Evolutionary conservation across 176 grass and related monocot genomes (phyloP), one percentile per base, ranked within the genome.

Genomic region (Oryza rufipogon): DNA sequence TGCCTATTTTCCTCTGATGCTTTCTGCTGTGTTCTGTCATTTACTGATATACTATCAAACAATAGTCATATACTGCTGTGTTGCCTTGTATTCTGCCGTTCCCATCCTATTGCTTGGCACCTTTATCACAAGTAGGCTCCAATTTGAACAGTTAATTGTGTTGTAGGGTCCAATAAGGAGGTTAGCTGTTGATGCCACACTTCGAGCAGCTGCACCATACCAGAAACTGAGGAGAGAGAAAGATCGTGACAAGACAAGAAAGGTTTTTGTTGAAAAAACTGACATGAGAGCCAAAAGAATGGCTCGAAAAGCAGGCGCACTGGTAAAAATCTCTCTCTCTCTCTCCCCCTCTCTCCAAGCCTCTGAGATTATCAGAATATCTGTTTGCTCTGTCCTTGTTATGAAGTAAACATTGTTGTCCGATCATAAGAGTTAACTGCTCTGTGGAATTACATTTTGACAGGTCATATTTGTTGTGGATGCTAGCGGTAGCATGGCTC

Each of bases 251-350:
- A 98, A 90, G 58, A 60, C 66, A 32, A 95, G 87, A 88, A 98
- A 98, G 90, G 96, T 98, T 83, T 98, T 92, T 92, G 87, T 98
- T 70, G 96, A 98, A 78, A 98, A 93, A 86, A 89, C 80, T 88
- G 96, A 98, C 64, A 98, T 98, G 96, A 93, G 96, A 90, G 96
- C 96, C 51, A 98, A 98, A 91, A 90, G 96, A 93, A 98, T 98
- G 96, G 96, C 96, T 82, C 87, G 96, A 78, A 98, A 98, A 98
- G 96, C 96, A 76, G 96, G 96, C 68, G 96, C 96, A 74, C 83
- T 98, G 87, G 96, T 98, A 95, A 85, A 65, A 12, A 77, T 44
- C 32, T 77, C 14, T 44, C 14, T 73, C 65, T 76, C 30, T 75
- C 33, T 33, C 14, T 44, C 14, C 70, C 65, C 73, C 30, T 75